Conservation (phyloP, 139 green algal species). For the Eudorina sp. region DNA sequence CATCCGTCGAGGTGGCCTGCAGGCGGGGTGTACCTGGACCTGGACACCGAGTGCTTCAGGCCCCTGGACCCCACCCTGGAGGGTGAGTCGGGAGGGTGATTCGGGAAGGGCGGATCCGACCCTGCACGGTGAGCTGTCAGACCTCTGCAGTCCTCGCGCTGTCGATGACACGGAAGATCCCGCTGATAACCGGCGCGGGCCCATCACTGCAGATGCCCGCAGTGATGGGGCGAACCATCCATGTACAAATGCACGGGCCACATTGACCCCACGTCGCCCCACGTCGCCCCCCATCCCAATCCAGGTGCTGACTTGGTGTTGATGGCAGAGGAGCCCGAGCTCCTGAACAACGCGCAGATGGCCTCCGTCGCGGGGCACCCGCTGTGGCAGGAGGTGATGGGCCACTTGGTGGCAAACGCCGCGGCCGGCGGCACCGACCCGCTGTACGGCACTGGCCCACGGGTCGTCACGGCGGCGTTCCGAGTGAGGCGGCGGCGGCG, state of each 20-base stretch:
- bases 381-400: constrained; percentile 50
- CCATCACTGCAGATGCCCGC: too few relatives aligned
- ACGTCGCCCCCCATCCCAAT: too few relatives aligned
- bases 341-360: constrained; percentile 70
- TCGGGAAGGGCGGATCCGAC: too few relatives aligned
- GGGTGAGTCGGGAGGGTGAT: background rate
- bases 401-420: background rate
- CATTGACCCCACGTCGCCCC: too few relatives aligned
- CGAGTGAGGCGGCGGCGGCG: constrained; percentile 8
- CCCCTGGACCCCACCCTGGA: constrained; percentile 37
- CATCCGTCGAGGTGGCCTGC: too few relatives aligned
- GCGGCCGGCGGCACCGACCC: constrained; percentile 18
- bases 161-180: too few relatives aligned
- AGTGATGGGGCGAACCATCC: too few relatives aligned
- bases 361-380: constrained; percentile 58
- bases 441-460: constrained; percentile 45
- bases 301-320: constrained; percentile 50
- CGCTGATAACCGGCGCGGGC: too few relatives aligned
- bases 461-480: constrained; percentile 27
- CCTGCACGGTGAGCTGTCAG: too few relatives aligned
- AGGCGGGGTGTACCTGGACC: constrained; percentile 56
- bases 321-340: constrained; percentile 53
- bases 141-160: too few relatives aligned
- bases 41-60: constrained; percentile 68
- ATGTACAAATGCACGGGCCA: too few relatives aligned